These are phyloP conservation scores for Poronia punctata DNA, from an alignment of 495 filamentous ascomycete species.

Conservation along the genomic window DNA sequence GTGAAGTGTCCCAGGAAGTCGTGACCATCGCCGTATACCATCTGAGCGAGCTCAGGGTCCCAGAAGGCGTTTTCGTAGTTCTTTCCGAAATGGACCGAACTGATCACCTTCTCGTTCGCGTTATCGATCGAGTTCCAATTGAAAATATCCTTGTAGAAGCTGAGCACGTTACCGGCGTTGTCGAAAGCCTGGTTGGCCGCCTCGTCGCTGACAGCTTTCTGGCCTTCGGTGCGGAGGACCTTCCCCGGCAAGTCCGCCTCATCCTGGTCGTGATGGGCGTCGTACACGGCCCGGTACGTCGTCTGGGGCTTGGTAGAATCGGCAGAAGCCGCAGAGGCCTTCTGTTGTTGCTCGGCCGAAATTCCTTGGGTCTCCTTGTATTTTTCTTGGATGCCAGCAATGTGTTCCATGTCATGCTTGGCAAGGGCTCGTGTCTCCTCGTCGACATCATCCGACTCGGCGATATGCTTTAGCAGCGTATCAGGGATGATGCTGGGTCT, in stretches of 20 bases:
- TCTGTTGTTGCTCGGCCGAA: constrained; percentile 8
- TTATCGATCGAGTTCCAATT: constrained; percentile 40
- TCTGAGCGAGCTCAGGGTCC: constrained; percentile 24
- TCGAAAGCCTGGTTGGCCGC: constrained; percentile 33
- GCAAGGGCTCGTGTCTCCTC: constrained; percentile 28
- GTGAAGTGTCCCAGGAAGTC: constrained; percentile 35
- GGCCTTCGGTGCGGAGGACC: constrained; percentile 33
- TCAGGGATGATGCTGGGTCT: constrained; percentile 29
- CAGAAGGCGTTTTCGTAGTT: constrained; percentile 40
- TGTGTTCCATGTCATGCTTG: constrained; percentile 27
- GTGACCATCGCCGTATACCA: constrained; percentile 46
- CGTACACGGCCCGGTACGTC: constrained; percentile 34
- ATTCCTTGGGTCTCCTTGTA: constrained; percentile 24
- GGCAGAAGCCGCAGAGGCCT: constrained; percentile 2
- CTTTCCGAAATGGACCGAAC: constrained; percentile 36
- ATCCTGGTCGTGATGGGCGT: constrained; percentile 25
- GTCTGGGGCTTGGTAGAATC: constrained; percentile 11
- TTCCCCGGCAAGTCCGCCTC: constrained; percentile 30
- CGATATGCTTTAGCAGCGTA: constrained; percentile 30
- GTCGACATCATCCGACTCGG: constrained; percentile 28
- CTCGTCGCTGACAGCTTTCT: constrained; percentile 24
- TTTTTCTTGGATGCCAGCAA: constrained; percentile 17
- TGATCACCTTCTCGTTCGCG: constrained; percentile 34
- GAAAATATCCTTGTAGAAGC: constrained; percentile 39
- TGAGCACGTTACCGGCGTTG: constrained; percentile 33